Base-by-base conservation (phyloP, 306 rosid species). In the Erythrophleum fordii region DNA sequence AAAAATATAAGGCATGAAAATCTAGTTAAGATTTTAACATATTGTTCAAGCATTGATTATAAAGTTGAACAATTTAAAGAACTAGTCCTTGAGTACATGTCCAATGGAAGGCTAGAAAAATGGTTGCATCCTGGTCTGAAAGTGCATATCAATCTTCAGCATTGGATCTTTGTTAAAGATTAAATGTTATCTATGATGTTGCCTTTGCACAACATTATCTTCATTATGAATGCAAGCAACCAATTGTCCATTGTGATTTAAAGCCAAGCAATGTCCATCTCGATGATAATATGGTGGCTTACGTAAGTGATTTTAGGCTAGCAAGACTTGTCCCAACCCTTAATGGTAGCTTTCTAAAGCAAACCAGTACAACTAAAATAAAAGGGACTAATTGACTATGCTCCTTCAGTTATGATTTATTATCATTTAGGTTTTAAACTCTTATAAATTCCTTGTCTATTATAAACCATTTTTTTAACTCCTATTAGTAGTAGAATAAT, bases 1-100 rank as follows among this genome's bases (percentile, higher is more conserved):
- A 74, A 79, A 35, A 74, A 46, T 45, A 25, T 48, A n/a, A n/a
- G 73, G 37, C 81, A 83, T 56, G 74, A 53, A 14, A 79, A 79
- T 46, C 73, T 83, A 3, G 46, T 83, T 2, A 68, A 67, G 29
- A 59, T 79, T 45, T 20, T 83, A 1, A 67, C 77, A 4, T 76
- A 61, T 45, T 58, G 64, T 17, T 58, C 64, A 4, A 58, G 34
- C 64, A 23, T 58, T 11, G 64, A 58, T 58, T 3, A 35, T 8
- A 58, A 23, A 1, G 78, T 69, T 4, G 25, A 25, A 31, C 69
- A 55, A 56, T 74, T 74, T 29, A 60, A 60, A 28, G 67, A 37
- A 60, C 1, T 60, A 1, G 10, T 28, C 0, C 26, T 60, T 5
- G 67, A 60, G 39, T 25, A 60, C 20, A 60, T 60, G 67, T 26